Conservation (phyloP, 371 early-diverging fungal genomes). For the Coemansia sp. region DNA sequence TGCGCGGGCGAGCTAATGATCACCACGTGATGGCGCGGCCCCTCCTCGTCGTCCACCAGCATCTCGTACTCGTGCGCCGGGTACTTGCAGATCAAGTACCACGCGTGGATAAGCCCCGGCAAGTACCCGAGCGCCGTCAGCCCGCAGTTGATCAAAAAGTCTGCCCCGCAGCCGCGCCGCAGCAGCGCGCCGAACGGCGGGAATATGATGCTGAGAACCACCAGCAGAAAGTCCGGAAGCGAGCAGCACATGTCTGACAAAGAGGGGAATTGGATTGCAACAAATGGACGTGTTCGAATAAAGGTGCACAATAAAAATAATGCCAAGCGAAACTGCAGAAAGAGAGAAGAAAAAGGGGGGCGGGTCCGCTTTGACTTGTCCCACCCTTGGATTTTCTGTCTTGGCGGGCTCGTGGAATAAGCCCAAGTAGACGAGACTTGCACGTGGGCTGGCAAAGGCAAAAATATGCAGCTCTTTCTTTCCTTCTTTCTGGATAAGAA, state of each 20-base stretch:
- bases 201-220: slow-evolving; percentile 63
- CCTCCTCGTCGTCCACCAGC: slow-evolving; percentile 43
- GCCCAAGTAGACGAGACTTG: not conserved
- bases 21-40: slow-evolving; percentile 28
- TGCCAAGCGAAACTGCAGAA: not conserved
- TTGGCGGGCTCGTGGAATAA: no score
- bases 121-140: slow-evolving; percentile 77
- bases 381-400: not conserved
- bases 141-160: slow-evolving; percentile 75
- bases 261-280: not conserved
- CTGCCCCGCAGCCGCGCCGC: slow-evolving; percentile 67
- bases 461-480: not conserved
- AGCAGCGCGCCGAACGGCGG: slow-evolving; percentile 72
- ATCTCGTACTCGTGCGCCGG: slow-evolving; percentile 41
- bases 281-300: not conserved
- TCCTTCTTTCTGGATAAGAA: not conserved
- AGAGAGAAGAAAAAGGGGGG: not conserved
- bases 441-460: not conserved
- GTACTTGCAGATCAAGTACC: slow-evolving; percentile 51
- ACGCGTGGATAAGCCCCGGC: slow-evolving; percentile 63
- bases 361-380: not conserved
- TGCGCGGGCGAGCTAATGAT: slow-evolving; percentile 21
- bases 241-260: slow-evolving; percentile 37
- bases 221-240: slow-evolving; percentile 42
- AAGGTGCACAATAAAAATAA: not conserved